These are phyloP conservation scores for Venturia nashicola DNA, from an alignment of 2,329 filamentous ascomycete species.

Conservation along the genomic window DNA sequence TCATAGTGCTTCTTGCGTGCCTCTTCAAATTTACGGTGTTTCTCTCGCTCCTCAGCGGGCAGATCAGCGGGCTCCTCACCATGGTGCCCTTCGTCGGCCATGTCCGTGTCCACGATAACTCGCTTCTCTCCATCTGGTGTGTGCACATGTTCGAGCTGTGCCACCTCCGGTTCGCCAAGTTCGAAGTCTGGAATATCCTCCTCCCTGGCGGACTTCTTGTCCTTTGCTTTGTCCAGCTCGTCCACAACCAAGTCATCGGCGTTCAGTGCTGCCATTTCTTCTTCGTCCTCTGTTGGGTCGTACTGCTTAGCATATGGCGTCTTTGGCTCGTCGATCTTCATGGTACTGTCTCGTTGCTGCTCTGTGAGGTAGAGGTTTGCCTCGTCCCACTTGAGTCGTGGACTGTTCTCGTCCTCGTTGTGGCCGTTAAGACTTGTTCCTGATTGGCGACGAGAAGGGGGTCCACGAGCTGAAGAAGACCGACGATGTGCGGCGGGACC, in stretches of 20 bases:
- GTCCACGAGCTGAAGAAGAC: constrained; percentile 61
- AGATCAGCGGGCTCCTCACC: constrained; percentile 44
- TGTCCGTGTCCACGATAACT: constrained; percentile 60
- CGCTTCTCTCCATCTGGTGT: constrained; percentile 50
- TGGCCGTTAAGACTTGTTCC: constrained; percentile 32
- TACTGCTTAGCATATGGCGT: constrained; percentile 92
- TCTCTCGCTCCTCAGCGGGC: constrained; percentile 64
- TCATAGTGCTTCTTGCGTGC: constrained; percentile 95
- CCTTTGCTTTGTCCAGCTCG: constrained; percentile 47
- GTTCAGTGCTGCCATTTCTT: constrained; percentile 54
- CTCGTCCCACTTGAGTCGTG: constrained; percentile 94
- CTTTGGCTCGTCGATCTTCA: constrained; percentile 99
- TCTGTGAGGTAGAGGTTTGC: constrained; percentile 95
- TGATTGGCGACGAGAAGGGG: constrained; percentile 63
- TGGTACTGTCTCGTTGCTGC: constrained; percentile 86
- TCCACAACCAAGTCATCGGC: constrained; percentile 58
- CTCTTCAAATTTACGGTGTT: constrained; percentile 84
- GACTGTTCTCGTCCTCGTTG: constrained; percentile 47
- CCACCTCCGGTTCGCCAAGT: constrained; percentile 73
- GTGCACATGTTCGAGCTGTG: constrained; percentile 17
- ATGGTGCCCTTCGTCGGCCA: constrained; percentile 35
- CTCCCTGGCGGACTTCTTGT: constrained; percentile 37
- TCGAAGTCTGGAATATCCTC: constrained; percentile 88
- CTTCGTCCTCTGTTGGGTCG: constrained; percentile 77
- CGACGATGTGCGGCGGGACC: constrained; percentile 67